phyloP scores from a whole-genome alignment of 495 filamentous ascomycete genomes.

The Lichina pygmaea region DNA sequence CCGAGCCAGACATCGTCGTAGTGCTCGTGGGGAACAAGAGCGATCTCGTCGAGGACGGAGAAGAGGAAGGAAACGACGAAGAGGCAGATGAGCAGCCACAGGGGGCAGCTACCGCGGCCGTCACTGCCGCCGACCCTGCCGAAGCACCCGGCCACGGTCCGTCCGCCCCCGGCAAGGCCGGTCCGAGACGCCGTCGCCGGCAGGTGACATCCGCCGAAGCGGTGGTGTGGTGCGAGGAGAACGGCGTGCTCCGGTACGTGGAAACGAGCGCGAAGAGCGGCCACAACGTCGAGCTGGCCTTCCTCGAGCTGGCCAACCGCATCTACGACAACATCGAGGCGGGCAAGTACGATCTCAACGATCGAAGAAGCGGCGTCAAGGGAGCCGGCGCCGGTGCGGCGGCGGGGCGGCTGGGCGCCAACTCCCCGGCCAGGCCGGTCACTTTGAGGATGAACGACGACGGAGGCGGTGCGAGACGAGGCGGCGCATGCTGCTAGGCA shows the following conservation, averaged over 20 bases:
- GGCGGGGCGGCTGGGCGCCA: conserved; percentile 4
- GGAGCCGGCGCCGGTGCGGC: conserved; percentile 27
- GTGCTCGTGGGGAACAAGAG: conserved; percentile 87
- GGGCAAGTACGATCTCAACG: conserved; percentile 82
- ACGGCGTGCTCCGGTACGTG: conserved; percentile 68
- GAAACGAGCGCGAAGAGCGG: conserved; percentile 93
- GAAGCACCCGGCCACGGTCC: not conserved
- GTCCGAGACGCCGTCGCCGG: conserved; percentile 17
- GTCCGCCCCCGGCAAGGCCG: not conserved
- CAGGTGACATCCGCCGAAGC: conserved; percentile 59
- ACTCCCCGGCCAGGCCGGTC: conserved; percentile 19
- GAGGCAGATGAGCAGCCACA: not conserved
- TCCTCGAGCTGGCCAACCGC: conserved; percentile 72
- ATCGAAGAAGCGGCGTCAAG: conserved; percentile 83
- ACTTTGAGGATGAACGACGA: conserved; percentile 30
- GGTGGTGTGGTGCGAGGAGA: conserved; percentile 58
- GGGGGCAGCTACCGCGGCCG: not conserved
- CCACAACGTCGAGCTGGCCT: conserved; percentile 76
- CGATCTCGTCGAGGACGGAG: conserved; percentile 30
- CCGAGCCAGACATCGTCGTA: conserved; percentile 79
- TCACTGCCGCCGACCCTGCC: not conserved
- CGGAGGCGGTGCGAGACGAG: conserved; percentile 8
- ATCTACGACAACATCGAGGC: conserved; percentile 90
- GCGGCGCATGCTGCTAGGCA: not conserved
- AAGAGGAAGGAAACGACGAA: conserved; percentile 15